Evolutionary conservation across 805 yeast species (phyloP), one percentile per base, ranked within the genome.

Genomic region (Lipomyces sp.): DNA sequence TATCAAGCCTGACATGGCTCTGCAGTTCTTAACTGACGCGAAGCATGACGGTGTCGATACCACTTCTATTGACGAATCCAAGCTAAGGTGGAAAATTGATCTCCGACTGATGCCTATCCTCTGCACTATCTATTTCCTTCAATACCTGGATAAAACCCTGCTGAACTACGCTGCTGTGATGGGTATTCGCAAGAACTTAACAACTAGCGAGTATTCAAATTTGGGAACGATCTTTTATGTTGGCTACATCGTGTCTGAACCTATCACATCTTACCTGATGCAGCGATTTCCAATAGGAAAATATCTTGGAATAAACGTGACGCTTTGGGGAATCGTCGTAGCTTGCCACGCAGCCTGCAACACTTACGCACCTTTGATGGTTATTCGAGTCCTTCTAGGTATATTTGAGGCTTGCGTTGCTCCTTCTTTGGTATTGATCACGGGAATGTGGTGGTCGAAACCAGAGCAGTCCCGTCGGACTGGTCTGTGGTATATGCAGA

Each of bases 121-220:
- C 69, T 85, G 88, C 69, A 77, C 80, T 35, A 81, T 85, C 18
- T 86, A 86, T 69, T 82, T 86, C 63, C 75, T 86, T 18, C 88
- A 86, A 77, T 65, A 62, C 53, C 59, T 57, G 54, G 90, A 87
- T 70, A 87, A 87, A 71, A 80, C 85, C n/a, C 75, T 86, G 60
- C 75, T 84, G 51, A 86, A 86, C 69, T 85, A 86, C 72, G 87
- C 90, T 2, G 87, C 87, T 15, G 86, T 86, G 0, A 84, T 87
- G 88, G 89, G 89, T 0, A 84, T 86, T 70, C 60, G 60, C 11
- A 33, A 45, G 39, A 60, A 75, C 29, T 77, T 81, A 80, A 63
- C 62, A 29, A 79, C 82, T 55, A 67, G 65, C 53, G 71, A 76
- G 61, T 82, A 77, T 60, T 74, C 81, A 5, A 81, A 84, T 82